Evolutionary conservation across 257 asterid genomes (phyloP), one percentile per base, ranked within the genome.

Genomic region (Oldenlandia corymbosa): DNA sequence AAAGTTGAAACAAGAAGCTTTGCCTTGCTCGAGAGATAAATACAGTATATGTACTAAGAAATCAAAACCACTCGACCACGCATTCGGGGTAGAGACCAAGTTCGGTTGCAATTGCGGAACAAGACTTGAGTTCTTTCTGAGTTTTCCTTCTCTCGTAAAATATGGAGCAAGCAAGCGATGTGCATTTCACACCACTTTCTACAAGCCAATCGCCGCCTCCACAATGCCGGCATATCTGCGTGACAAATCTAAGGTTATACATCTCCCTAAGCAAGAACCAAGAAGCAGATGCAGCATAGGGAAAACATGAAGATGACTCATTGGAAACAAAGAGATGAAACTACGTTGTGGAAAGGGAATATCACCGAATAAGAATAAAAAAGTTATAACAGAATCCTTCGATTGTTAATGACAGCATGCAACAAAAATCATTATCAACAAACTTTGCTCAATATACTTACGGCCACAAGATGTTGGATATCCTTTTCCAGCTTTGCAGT

Each of bases 181-280:
- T 79, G 86, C 99, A 92, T 77, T 89, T 89, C 70, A 85, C 93
- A 26, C 99, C 97, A 26, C 85, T 87, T 67, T 87, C 96, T 32
- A 89, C 16, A 11, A 68, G 51, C 97, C 99, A 88, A 71, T 89
- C 99, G 4, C 95, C 99, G 54, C 99, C 99, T 62, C 99, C 98
- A 73, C 99, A 92, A 49, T 88, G 88, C 67, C 93, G 81, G 69
- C 99, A 92, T 69, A 92, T 89, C 99, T 92, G 83, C 79, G 60
- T 34, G 39, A 4, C 0, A 50, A 24, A 10, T 51, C 20, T 12
- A 32, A 34, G 8, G 50, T 12, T 31, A 32, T 26, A 2, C 30
- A 11, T 27, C 39, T 39, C 10, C 32, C 10, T 20, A 26, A 60
- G 32, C 7, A 23, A 59, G 10, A 21, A n/a, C 26, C 9, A 1